A percentile compares a stretch with the other conserved stretches of the same genome.
phyloP scores from a whole-genome alignment of 2,329 filamentous ascomycete genomes.

The Aspergillus floridensis region DNA sequence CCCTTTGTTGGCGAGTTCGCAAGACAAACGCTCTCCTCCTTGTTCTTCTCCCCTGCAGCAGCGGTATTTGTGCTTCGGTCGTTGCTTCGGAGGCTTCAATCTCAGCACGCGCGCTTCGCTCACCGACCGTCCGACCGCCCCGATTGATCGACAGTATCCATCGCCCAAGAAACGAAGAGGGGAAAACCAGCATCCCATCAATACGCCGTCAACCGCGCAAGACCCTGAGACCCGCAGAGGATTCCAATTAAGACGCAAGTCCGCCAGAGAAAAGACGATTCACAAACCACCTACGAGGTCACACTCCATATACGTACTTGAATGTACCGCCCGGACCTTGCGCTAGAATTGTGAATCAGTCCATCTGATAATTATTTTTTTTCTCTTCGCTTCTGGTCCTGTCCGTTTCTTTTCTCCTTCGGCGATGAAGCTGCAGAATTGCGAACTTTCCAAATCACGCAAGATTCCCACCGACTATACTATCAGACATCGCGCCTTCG shows the following conservation, averaged over 20 bases:
- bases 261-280: background rate
- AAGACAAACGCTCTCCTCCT: background rate
- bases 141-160: constrained; percentile 5
- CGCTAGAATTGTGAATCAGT: background rate
- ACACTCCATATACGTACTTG: background rate
- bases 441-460: constrained; percentile 9
- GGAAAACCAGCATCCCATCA: background rate
- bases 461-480: constrained; percentile 9
- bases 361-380: background rate
- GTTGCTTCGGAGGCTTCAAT: constrained; percentile 2
- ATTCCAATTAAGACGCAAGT: background rate
- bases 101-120: constrained; percentile 5
- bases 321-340: constrained; percentile 4
- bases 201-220: background rate
- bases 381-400: background rate
- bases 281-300: background rate
- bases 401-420: background rate
- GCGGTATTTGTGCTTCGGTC: constrained; percentile 10
- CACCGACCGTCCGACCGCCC: constrained; percentile 10
- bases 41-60: constrained; percentile 5
- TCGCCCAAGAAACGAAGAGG: constrained; percentile 1
- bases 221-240: constrained; percentile 2
- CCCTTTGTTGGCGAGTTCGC: background rate
- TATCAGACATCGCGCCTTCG: constrained; percentile 3
- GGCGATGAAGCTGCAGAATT: constrained; percentile 18